phyloP scores from a whole-genome alignment of 257 asterid genomes.

The Fraxinus pennsylvanica region DNA sequence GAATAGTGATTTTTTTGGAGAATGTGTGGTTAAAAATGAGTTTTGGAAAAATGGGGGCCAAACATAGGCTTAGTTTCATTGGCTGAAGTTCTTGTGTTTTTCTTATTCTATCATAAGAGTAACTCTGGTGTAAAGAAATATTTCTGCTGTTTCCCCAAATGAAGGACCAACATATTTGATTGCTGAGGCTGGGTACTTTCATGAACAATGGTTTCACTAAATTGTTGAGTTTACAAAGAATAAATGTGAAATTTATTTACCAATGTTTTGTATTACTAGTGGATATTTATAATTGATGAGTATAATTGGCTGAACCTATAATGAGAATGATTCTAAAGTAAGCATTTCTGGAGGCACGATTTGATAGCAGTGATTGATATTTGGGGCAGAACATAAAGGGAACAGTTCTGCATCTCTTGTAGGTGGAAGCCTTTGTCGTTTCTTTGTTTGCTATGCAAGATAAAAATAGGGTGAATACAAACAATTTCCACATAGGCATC shows the following conservation, averaged over 20 bases:
- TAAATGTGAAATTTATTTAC: neutral
- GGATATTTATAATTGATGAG: neutral
- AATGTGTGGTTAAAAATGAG: too few species aligned
- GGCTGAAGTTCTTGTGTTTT: neutral
- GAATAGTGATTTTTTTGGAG: too few species aligned
- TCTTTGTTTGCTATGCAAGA: neutral
- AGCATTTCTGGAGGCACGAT: neutral
- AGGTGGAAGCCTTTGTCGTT: neutral
- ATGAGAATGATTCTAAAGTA: constrained; percentile 2
- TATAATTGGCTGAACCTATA: neutral
- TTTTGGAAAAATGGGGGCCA: too few species aligned
- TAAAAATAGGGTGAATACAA: neutral
- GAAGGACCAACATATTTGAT: constrained; percentile 7
- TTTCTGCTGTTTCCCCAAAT: constrained; percentile 8
- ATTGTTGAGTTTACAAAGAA: neutral
- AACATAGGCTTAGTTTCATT: neutral
- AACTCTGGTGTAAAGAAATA: constrained; percentile 13
- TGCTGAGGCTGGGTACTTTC: neutral
- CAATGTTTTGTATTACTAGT: neutral
- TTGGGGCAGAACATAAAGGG: neutral
- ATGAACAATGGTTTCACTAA: neutral
- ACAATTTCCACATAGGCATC: too few species aligned
- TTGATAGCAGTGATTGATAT: too few species aligned
- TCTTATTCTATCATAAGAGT: constrained; percentile 1
- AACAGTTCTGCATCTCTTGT: neutral